Conservation (phyloP, 139 green algal genomes). For the Nannochloris sp. region DNA sequence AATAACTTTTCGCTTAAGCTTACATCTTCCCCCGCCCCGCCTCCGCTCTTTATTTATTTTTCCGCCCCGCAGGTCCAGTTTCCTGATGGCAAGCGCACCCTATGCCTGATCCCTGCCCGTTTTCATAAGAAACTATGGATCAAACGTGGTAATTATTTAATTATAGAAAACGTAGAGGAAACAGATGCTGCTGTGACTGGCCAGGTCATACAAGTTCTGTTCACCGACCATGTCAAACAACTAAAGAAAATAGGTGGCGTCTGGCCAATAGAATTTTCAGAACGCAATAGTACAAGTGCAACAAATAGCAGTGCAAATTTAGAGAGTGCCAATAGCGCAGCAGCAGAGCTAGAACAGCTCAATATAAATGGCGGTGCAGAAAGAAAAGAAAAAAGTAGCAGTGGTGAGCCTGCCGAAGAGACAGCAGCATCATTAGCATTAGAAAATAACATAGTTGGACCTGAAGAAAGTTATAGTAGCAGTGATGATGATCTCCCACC, state of each 20-base stretch:
- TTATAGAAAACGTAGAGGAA: slow-evolving; percentile 32
- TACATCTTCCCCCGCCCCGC: background rate
- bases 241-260: slow-evolving; percentile 39
- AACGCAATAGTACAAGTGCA: background rate
- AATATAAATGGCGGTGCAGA: background rate
- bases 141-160: slow-evolving; percentile 49
- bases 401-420: background rate
- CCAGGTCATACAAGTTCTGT: slow-evolving; percentile 52
- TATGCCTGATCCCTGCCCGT: slow-evolving; percentile 58
- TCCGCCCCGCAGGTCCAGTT: slow-evolving; percentile 48
- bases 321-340: background rate
- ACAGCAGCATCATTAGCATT: background rate
- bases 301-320: background rate
- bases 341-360: background rate
- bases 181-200: slow-evolving; percentile 38
- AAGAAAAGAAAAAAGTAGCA: background rate
- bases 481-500: slow-evolving; percentile 23
- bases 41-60: background rate
- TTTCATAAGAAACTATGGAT: slow-evolving; percentile 82
- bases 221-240: slow-evolving; percentile 53
- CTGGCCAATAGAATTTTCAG: slow-evolving; percentile 33
- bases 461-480: slow-evolving; percentile 1
- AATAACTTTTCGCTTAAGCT: no score
- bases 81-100: slow-evolving; percentile 38
- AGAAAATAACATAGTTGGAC: background rate